A percentile compares a stretch with the other conserved stretches of the same genome.
phyloP scores from a whole-genome alignment of 208 protist genomes.

The Porcisia hertigi region DNA sequence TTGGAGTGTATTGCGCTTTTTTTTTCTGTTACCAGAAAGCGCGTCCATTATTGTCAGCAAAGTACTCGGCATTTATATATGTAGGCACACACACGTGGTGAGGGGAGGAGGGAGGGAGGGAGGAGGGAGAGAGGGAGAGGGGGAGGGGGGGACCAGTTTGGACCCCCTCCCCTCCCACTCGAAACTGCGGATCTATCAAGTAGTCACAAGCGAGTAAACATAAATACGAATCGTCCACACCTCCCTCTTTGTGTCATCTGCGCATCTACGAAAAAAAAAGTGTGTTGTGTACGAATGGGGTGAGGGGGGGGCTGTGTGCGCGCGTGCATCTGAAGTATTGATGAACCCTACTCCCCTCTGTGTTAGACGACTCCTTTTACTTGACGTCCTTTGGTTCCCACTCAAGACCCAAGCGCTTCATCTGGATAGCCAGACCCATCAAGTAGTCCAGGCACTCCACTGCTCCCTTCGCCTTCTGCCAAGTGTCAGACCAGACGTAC shows the following conservation, averaged over 20 bases:
- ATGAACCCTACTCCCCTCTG: background rate
- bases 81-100: background rate
- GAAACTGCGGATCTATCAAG: no score
- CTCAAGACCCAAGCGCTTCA: slow-evolving; percentile 56
- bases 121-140: background rate
- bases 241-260: no score
- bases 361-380: background rate
- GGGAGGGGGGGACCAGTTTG: background rate
- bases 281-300: no score
- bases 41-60: background rate
- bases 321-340: background rate
- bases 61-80: background rate
- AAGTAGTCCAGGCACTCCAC: slow-evolving; percentile 95
- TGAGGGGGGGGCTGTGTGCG: no score
- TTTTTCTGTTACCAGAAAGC: slow-evolving; percentile 6
- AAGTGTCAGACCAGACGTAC: slow-evolving; percentile 95
- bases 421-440: slow-evolving; percentile 84
- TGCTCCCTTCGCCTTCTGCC: slow-evolving; percentile 94
- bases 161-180: background rate
- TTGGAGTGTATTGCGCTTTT: background rate
- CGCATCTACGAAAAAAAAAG: no score
- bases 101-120: background rate
- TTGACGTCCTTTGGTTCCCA: slow-evolving; percentile 43
- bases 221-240: background rate
- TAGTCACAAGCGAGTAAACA: no score